These are phyloP conservation scores for Xanthoconium separans DNA, from an alignment of 1,284 basidiomycete species.

Conservation along the genomic window DNA sequence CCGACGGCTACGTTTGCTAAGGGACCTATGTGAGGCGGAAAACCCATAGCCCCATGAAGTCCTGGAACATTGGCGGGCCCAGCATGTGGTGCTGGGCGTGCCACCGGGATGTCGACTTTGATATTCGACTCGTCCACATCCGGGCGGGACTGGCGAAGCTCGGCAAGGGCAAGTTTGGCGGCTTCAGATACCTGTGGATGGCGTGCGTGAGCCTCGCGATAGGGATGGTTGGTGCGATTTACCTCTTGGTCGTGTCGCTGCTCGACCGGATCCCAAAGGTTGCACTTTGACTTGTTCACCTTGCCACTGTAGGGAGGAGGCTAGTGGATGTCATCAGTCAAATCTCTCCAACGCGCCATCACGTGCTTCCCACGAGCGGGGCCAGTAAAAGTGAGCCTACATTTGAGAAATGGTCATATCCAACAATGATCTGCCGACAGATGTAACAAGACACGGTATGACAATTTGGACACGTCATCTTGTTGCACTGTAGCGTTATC, in stretches of 20 bases:
- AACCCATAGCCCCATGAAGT: too few relatives aligned
- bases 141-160: conserved; percentile 56
- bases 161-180: conserved; percentile 59
- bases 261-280: conserved; percentile 71
- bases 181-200: conserved; percentile 62
- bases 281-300: conserved; percentile 48
- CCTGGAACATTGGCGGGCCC: neutral
- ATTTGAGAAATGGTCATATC: conserved; percentile 79
- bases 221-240: conserved; percentile 7
- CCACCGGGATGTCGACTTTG: conserved; percentile 52
- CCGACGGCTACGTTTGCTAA: too few relatives aligned
- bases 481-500: conserved; percentile 63
- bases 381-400: too few relatives aligned
- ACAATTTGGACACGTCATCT: conserved; percentile 75
- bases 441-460: conserved; percentile 73
- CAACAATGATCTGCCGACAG: conserved; percentile 66
- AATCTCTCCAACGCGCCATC: neutral
- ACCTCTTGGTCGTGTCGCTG: conserved; percentile 67
- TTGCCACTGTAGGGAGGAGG: conserved; percentile 21
- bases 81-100: conserved; percentile 16
- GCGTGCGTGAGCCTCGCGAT: neutral
- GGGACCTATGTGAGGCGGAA: too few relatives aligned
- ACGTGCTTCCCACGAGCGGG: too few relatives aligned
- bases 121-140: conserved; percentile 55
- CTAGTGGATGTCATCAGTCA: conserved; percentile 12